Base-by-base conservation (phyloP, 371 early-diverging fungal genomes). In the Rhizomucor miehei region DNA sequence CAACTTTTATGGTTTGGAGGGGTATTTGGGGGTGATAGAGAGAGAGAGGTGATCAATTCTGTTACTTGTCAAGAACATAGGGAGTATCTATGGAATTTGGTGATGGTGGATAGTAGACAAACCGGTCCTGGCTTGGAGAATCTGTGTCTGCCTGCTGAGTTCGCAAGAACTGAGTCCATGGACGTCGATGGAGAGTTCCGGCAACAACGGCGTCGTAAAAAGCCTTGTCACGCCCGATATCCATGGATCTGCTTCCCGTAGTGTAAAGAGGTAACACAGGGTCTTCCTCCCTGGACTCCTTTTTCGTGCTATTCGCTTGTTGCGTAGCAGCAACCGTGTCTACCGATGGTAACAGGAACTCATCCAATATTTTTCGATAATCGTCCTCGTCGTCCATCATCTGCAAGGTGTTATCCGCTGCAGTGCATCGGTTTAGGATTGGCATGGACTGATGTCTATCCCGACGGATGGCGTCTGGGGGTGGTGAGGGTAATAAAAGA, bases 41-140 rank as follows among this genome's bases (percentile, higher is more conserved):
- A 61, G 16, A 56, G 19, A 21, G 48, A 21, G 44, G 8, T 29
- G 29, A 29, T 29, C 8, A 29, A 3, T 29, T 29, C 8, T 29
- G 3, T 29, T 29, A 29, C 29, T 29, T 29, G 29, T 29, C 29
- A 29, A 38, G 51, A 11, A 24, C 9, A 24, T 47, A 24, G 23
- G 29, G 25, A 47, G 29, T 8, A 35, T 48, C 43, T n/a, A 63
- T 63, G 1, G 73, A 73, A 37, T 66, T 73, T 6, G 73, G 73
- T n/a, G 73, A 69, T 10, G 73, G 69, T 20, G 73, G 73, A 35
- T 62, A 64, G 36, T 60, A 73, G 16, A 69, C 64, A 14, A 67
- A 54, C 29, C 29, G 29, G 29, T 29, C 29, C 35, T 29, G 37
- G 44, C 37, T 46, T 54, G 36, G 16, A 5, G 20, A 36, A 20